Evolutionary conservation across 352 stramenopile genomes (phyloP).

Genomic region (Pythium dissimile): DNA sequence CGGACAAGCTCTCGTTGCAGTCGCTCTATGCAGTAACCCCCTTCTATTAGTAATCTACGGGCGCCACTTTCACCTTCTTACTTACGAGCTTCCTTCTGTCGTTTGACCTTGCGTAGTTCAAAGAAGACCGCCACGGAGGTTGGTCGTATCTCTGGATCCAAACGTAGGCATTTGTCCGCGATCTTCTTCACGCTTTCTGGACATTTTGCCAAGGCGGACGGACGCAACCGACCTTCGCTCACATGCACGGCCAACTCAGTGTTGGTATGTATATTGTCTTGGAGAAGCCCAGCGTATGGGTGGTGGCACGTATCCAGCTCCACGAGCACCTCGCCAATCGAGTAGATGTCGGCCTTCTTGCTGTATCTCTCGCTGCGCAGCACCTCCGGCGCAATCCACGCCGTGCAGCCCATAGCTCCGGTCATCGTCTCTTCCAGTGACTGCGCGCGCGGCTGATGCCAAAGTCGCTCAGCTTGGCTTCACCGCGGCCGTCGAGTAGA

Average conservation of each 20-base stretch:
- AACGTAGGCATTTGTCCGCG: background rate
- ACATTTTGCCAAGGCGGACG: background rate
- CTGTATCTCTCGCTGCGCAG: slow-evolving; percentile 23
- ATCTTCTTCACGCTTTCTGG: background rate
- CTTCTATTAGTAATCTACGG: too few relatives aligned
- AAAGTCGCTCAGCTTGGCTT: slow-evolving; percentile 14
- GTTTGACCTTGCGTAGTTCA: too few relatives aligned
- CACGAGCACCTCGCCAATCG: slow-evolving; percentile 21
- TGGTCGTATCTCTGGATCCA: background rate
- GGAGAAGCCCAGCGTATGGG: background rate
- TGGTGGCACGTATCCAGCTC: background rate
- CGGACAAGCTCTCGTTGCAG: too few relatives aligned
- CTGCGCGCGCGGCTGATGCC: slow-evolving; percentile 10
- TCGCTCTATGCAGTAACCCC: too few relatives aligned
- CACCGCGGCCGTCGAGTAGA: background rate
- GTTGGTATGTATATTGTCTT: too few relatives aligned
- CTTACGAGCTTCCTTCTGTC: too few relatives aligned
- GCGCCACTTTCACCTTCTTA: too few relatives aligned
- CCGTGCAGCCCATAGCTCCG: slow-evolving; percentile 12
- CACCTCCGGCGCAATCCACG: slow-evolving; percentile 25
- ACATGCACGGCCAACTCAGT: background rate
- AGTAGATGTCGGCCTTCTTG: slow-evolving; percentile 31
- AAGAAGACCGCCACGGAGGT: too few relatives aligned
- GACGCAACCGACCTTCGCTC: background rate
- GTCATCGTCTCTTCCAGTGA: slow-evolving; percentile 20